Conservation (phyloP, 2,329 filamentous ascomycete genomes). For the Tolypocladium nubicola region DNA sequence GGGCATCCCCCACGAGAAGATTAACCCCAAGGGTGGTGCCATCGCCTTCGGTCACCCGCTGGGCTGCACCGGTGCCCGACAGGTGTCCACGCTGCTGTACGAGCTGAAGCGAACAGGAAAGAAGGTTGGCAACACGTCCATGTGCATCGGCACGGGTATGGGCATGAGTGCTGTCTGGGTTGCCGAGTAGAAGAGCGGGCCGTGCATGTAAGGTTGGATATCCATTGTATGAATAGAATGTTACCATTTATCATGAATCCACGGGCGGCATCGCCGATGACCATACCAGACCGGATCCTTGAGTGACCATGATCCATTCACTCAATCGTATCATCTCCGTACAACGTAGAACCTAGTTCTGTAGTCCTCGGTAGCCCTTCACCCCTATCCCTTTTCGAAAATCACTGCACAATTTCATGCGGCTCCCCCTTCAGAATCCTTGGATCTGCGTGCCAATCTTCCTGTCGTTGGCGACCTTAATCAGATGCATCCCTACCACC, state of each 20-base stretch:
- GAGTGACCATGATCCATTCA: too few species aligned
- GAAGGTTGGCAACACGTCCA: slow-evolving; percentile 84
- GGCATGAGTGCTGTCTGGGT: slow-evolving; percentile 97
- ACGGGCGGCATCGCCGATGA: neutral
- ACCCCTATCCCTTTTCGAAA: neutral
- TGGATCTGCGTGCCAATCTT: slow-evolving; percentile 42
- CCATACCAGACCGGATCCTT: too few species aligned
- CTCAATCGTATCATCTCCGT: too few species aligned
- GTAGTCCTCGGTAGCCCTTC: neutral
- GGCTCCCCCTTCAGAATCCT: slow-evolving; percentile 5
- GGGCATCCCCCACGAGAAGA: slow-evolving; percentile 70
- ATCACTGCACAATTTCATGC: neutral
- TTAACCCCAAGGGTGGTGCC: slow-evolving; percentile 94
- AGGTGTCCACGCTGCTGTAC: slow-evolving; percentile 84
- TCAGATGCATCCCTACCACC: slow-evolving; percentile 46
- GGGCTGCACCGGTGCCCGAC: slow-evolving; percentile 86
- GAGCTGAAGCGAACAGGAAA: slow-evolving; percentile 77
- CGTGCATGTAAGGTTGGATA: slow-evolving; percentile 1
- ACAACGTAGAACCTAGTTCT: neutral
- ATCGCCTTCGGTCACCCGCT: slow-evolving; percentile 95
- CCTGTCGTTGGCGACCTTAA: slow-evolving; percentile 44
- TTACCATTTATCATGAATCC: neutral
- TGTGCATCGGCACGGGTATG: slow-evolving; percentile 97
- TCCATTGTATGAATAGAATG: slow-evolving; percentile 15
- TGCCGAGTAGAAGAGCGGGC: slow-evolving; percentile 53